These are phyloP conservation scores for Huntiella bhutanensis DNA, from an alignment of 2,329 filamentous ascomycete species.

Conservation along the genomic window DNA sequence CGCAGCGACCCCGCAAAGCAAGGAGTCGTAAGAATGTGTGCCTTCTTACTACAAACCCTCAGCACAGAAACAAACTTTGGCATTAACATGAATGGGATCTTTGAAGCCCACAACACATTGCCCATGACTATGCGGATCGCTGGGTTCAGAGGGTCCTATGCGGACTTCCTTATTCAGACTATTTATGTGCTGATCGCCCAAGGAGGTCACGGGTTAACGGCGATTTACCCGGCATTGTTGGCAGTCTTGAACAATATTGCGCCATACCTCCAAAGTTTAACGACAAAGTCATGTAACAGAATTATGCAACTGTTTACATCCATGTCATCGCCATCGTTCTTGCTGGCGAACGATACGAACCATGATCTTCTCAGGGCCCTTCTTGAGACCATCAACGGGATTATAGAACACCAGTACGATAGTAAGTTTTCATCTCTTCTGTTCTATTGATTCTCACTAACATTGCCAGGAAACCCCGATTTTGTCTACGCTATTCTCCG, in stretches of 20 bases:
- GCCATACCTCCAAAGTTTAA: conserved; percentile 62
- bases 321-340: conserved; percentile 84
- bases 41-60: conserved; percentile 88
- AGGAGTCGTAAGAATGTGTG: conserved; percentile 86
- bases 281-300: conserved; percentile 56
- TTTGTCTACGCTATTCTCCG: conserved; percentile 64
- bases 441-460: not conserved
- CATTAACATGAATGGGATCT: conserved; percentile 70
- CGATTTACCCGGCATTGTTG: conserved; percentile 78
- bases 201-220: conserved; percentile 75
- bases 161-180: conserved; percentile 86
- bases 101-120: conserved; percentile 74
- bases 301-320: conserved; percentile 74
- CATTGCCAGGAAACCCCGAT: conserved; percentile 49
- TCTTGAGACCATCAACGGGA: conserved; percentile 73
- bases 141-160: conserved; percentile 77
- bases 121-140: conserved; percentile 63
- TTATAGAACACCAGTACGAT: conserved; percentile 72
- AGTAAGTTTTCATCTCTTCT: conserved; percentile 30
- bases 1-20: conserved; percentile 74
- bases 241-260: conserved; percentile 89
- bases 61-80: conserved; percentile 88
- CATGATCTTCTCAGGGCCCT: conserved; percentile 63
- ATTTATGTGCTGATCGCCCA: conserved; percentile 82
- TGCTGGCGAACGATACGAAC: conserved; percentile 83